phyloP scores from a whole-genome alignment of 2,329 filamentous ascomycete genomes.

The Colletotrichum tamarilloi region DNA sequence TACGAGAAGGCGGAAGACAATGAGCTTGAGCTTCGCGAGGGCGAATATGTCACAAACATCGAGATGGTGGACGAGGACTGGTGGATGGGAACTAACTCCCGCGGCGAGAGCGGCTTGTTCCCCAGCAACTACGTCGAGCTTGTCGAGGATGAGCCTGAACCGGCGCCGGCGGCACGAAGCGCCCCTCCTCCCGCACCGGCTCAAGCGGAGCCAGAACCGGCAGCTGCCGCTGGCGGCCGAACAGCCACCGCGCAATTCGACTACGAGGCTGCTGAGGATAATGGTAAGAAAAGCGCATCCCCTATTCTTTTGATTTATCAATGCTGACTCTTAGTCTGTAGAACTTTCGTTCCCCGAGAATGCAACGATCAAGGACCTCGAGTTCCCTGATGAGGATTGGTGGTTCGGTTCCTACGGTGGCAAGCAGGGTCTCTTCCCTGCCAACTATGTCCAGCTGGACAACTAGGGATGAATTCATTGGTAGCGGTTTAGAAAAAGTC shows the following conservation, averaged over 20 bases:
- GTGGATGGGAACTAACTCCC: constrained; percentile 95
- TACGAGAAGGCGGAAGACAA: constrained; percentile 99
- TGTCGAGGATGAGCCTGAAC: constrained; percentile 69
- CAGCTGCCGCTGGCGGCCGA: constrained; percentile 54
- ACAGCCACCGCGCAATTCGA: constrained; percentile 92
- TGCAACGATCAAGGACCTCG: constrained; percentile 82
- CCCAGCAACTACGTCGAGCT: constrained; percentile 97
- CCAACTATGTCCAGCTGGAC: constrained; percentile 75
- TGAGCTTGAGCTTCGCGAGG: constrained; percentile 90
- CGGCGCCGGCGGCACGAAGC: constrained; percentile 49
- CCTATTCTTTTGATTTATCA: too few relatives aligned
- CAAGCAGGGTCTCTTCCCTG: constrained; percentile 84
- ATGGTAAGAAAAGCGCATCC: constrained; percentile 65
- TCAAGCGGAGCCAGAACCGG: constrained; percentile 52
- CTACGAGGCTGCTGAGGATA: constrained; percentile 97
- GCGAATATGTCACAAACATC: constrained; percentile 89
- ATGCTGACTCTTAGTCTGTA: constrained; percentile 47
- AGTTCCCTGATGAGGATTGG: constrained; percentile 99
- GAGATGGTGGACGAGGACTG: constrained; percentile 98
- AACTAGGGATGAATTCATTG: constrained; percentile 38
- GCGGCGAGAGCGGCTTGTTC: constrained; percentile 89
- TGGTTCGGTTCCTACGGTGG: constrained; percentile 92
- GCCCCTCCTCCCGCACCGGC: constrained; percentile 44
- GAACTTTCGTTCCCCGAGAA: constrained; percentile 88
- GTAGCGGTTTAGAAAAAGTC: constrained; percentile 31